Evolutionary conservation across 495 filamentous ascomycete species (phyloP).

Genomic region (Penicillium roqueforti): DNA sequence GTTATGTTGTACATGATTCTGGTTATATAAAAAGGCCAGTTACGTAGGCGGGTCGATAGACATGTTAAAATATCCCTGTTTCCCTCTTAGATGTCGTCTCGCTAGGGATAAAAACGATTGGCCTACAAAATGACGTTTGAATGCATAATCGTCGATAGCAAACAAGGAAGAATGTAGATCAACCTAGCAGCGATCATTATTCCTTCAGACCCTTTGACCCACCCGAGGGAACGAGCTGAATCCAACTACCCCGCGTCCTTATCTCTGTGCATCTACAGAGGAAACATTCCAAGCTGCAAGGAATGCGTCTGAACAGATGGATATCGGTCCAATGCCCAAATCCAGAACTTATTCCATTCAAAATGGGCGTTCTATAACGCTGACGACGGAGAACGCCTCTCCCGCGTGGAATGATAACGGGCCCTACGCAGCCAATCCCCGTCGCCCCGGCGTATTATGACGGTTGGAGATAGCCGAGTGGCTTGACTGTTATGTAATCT

Average conservation of each 20-base stretch:
- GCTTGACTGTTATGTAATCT: conserved; percentile 7
- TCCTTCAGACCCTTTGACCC: background rate
- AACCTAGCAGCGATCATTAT: background rate
- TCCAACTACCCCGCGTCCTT: background rate
- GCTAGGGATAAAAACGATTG: background rate
- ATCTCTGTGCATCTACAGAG: background rate
- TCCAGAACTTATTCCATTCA: too few species aligned
- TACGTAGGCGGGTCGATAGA: background rate
- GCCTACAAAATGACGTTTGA: background rate
- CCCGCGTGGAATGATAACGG: conserved; percentile 15
- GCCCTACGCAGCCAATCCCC: background rate
- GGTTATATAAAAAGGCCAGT: background rate
- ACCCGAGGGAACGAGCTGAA: background rate
- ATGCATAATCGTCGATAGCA: background rate
- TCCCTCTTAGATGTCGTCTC: background rate
- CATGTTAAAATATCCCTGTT: background rate
- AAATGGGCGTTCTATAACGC: conserved; percentile 14
- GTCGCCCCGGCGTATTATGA: conserved; percentile 1
- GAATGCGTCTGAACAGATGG: background rate
- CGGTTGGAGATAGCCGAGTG: conserved; percentile 1
- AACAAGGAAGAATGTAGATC: conserved; percentile 4
- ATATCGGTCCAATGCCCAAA: background rate
- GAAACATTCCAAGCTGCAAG: too few species aligned
- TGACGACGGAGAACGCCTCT: conserved; percentile 21
- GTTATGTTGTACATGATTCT: too few species aligned